These are phyloP conservation scores for Lunularia cruciata DNA, from an alignment of 225 moss, liverwort and hornwort genomes.

Conservation along the genomic window DNA sequence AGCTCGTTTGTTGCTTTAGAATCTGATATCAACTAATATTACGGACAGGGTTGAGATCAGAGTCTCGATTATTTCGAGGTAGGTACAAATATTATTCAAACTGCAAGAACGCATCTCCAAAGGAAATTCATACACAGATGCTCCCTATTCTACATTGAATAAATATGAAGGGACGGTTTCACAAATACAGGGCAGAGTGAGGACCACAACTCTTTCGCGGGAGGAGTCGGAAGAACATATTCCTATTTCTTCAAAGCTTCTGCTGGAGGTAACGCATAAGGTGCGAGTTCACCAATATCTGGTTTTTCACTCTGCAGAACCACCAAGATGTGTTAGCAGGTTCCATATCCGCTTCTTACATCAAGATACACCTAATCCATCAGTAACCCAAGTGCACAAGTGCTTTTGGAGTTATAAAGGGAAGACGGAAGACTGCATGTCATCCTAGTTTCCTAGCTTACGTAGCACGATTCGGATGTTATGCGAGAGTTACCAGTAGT, in stretches of 20 bases:
- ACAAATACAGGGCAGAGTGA: neutral
- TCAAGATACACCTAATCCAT: too few species aligned
- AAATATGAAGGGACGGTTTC: neutral
- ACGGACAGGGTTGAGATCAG: neutral
- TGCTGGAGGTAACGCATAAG: slow-evolving; percentile 80
- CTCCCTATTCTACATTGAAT: neutral
- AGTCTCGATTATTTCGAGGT: neutral
- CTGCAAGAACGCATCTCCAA: neutral
- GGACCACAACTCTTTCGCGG: neutral
- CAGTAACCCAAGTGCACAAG: too few species aligned
- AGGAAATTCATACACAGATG: neutral
- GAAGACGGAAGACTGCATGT: neutral
- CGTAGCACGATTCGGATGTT: neutral
- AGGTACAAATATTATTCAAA: neutral
- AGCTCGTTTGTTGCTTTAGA: neutral
- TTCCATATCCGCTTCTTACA: neutral
- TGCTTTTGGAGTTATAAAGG: neutral
- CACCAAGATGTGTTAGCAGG: neutral
- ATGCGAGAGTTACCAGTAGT: slow-evolving; percentile 54
- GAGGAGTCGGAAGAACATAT: neutral
- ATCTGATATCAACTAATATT: neutral
- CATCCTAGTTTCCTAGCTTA: neutral
- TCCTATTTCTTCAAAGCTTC: slow-evolving; percentile 35
- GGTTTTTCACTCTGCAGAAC: slow-evolving; percentile 75
- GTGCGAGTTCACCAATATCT: slow-evolving; percentile 80